Base-by-base conservation (phyloP, 2,329 filamentous ascomycete genomes). In the Exophiala oligosperma region DNA sequence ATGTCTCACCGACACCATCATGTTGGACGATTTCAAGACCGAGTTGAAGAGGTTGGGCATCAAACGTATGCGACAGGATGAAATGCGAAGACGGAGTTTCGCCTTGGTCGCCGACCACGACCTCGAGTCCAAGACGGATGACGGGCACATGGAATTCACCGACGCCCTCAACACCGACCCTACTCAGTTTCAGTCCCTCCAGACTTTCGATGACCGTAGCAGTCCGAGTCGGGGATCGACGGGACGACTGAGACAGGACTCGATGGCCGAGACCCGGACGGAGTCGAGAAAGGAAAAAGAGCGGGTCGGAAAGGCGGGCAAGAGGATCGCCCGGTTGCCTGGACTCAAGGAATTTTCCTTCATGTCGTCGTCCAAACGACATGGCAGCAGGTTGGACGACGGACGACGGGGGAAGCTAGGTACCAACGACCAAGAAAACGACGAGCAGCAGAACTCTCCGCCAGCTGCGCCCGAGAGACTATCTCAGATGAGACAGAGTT, bases 11-110 rank as follows among this genome's bases (percentile, higher is more conserved):
- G 85, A 88, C 67, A 84, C 81, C 0, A 83, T 88, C 52, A 80
- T 88, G 52, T 79, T 88, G 9, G 85, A 88, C 66, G 85, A 88
- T 50, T 88, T 88, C 78, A 87, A 87, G 67, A 86, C 84, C 2
- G 78, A 67, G 49, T 48, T 67, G 50, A 65, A 66, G 57, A 60
- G 64, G 14, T 49, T 67, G 11, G 63, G 63, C 21, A 56, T 67
- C 40, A 63, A 59, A 48, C 51, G 65, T 26, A 60, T 67, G 48
- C 55, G 56, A 47, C 55, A 62, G 24, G 64, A 67, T 21, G 65
- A 67, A 54, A 37, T 63, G 35, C 49, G 64, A 9, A 55, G 65
- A 14, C 57, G 61, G 14, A 64, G 59, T 46, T 38, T 59, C 40
- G 64, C 64, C n/a, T 50, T 67, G 7, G 61, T 63, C 9, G 58